Percentiles rank a stretch among this genome's conserved stretches.
Conservation (phyloP, 2,329 filamentous ascomycete genomes). For the Pestalotiopsis sp. region DNA sequence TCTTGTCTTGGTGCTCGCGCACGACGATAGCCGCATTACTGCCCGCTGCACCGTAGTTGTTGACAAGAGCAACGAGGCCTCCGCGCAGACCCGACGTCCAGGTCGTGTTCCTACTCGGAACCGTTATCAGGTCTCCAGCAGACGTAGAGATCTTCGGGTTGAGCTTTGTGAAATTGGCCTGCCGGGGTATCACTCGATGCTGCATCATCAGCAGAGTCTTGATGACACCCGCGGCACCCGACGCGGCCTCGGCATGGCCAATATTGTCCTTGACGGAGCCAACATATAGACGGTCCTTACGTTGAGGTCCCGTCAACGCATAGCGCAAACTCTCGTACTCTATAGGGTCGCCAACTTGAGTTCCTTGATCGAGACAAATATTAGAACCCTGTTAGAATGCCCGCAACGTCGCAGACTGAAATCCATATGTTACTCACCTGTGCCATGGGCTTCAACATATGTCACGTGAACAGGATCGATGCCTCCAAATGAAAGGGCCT, state of each 20-base stretch:
- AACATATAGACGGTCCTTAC: slow-evolving; percentile 17
- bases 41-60: slow-evolving; percentile 40
- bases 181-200: slow-evolving; percentile 24
- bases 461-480: slow-evolving; percentile 28
- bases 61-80: slow-evolving; percentile 30
- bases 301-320: slow-evolving; percentile 8
- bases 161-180: slow-evolving; percentile 25
- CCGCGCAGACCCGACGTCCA: neutral
- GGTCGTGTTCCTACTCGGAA: neutral
- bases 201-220: slow-evolving; percentile 37
- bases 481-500: slow-evolving; percentile 24
- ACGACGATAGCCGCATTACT: slow-evolving; percentile 30
- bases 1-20: neutral
- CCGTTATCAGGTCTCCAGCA: neutral
- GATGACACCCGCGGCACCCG: slow-evolving; percentile 31
- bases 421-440: slow-evolving; percentile 20
- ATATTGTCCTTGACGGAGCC: slow-evolving; percentile 35
- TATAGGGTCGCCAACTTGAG: slow-evolving; percentile 35
- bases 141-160: slow-evolving; percentile 29
- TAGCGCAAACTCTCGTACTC: slow-evolving; percentile 24
- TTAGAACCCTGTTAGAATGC: neutral
- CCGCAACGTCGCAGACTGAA: neutral
- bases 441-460: slow-evolving; percentile 38
- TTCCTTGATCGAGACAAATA: slow-evolving; percentile 23
- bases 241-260: slow-evolving; percentile 29